Evolutionary conservation across 306 rosid genomes (phyloP).

Genomic region (Prunus persica): Prunus_persica_NCBIv2 NC_034014.1:1975501-1976000

Average conservation of each 20-base stretch:
- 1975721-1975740: constrained; percentile 40
- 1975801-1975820: constrained; percentile 56
- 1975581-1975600: constrained; percentile 72
- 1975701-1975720: constrained; percentile 65
- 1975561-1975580: constrained; percentile 65
- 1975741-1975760: constrained; percentile 63
- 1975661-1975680: constrained; percentile 59
- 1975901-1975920: constrained; percentile 70
- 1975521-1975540: constrained; percentile 50
- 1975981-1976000: constrained; percentile 65
- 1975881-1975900: constrained; percentile 49
- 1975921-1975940: constrained; percentile 73
- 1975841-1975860: constrained; percentile 52
- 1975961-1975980: constrained; percentile 64
- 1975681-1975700: constrained; percentile 66
- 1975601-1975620: constrained; percentile 61
- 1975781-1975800: constrained; percentile 59
- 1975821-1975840: constrained; percentile 61
- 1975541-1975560: constrained; percentile 66
- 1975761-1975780: constrained; percentile 55
- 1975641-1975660: constrained; percentile 56
- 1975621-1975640: constrained; percentile 56
- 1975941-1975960: constrained; percentile 52
- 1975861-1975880: constrained; percentile 62
- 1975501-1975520: constrained; percentile 41